A percentile compares a stretch with the other conserved stretches of the same genome.
phyloP scores from a whole-genome alignment of 2,329 filamentous ascomycete genomes.

The Gnomoniopsis sp. region DNA sequence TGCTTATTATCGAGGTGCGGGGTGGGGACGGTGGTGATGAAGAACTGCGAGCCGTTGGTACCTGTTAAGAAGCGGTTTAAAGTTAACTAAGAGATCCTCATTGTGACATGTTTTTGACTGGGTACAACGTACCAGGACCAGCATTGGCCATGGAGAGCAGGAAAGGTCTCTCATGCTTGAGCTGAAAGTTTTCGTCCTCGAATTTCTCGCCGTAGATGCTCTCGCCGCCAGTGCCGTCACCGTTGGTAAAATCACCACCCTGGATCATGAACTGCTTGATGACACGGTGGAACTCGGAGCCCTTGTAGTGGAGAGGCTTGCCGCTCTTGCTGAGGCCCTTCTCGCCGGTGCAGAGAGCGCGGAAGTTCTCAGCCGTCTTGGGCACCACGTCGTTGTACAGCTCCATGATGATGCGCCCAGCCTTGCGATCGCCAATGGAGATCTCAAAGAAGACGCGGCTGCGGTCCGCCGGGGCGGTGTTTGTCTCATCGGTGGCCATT shows the following conservation, averaged over 20 bases:
- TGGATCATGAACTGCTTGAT: constrained; percentile 99
- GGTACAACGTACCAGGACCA: constrained; percentile 65
- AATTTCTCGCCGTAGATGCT: constrained; percentile 98
- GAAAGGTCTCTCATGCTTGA: constrained; percentile 91
- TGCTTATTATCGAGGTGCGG: constrained; percentile 95
- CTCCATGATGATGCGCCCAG: constrained; percentile 83
- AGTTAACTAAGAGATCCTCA: background rate
- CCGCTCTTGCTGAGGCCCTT: constrained; percentile 80
- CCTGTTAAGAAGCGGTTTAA: constrained; percentile 40
- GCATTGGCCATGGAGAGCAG: constrained; percentile 97
- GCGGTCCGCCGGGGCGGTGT: constrained; percentile 46
- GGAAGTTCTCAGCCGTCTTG: constrained; percentile 96
- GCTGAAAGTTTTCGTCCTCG: constrained; percentile 90
- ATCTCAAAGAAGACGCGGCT: constrained; percentile 93
- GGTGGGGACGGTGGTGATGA: constrained; percentile 92
- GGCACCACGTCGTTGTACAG: constrained; percentile 75
- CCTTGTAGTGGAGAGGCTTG: constrained; percentile 90
- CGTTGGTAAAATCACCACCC: constrained; percentile 93
- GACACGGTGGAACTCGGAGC: constrained; percentile 88
- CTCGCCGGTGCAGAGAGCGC: constrained; percentile 89
- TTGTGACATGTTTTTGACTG: background rate
- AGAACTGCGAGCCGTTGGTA: constrained; percentile 98
- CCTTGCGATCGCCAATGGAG: constrained; percentile 67
- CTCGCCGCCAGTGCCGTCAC: constrained; percentile 93
- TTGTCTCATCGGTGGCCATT: constrained; percentile 41